Evolutionary conservation across 2,329 filamentous ascomycete genomes (phyloP).

Genomic region (Pseudogymnoascus sp.): DNA sequence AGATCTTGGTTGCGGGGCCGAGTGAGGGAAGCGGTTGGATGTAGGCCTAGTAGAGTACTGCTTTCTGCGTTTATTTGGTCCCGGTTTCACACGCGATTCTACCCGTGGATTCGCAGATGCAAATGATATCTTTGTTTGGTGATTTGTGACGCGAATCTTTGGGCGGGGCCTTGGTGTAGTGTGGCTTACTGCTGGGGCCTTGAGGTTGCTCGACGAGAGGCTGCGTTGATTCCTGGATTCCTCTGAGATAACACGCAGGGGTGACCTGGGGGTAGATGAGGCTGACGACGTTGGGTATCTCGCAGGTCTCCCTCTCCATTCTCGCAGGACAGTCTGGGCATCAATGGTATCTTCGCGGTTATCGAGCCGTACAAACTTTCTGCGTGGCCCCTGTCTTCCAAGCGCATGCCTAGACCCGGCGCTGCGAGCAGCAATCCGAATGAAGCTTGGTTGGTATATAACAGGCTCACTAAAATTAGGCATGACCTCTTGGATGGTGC

Average conservation of each 20-base stretch:
- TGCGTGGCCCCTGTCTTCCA: conserved; percentile 47
- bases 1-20: conserved; percentile 29
- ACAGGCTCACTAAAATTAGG: conserved; percentile 2
- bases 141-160: not conserved
- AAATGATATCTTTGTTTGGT: conserved; percentile 3
- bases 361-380: conserved; percentile 52
- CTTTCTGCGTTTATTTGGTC: not conserved
- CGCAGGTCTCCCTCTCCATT: conserved; percentile 45
- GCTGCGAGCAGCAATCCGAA: conserved; percentile 53
- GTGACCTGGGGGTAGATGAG: not conserved
- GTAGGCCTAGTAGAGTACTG: not conserved
- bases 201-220: not conserved
- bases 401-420: conserved; percentile 39
- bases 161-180: not conserved
- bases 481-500: conserved; percentile 8
- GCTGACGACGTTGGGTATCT: conserved; percentile 29
- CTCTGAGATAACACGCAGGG: not conserved
- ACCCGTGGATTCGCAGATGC: not conserved
- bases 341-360: conserved; percentile 54
- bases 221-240: conserved; percentile 15
- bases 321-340: conserved; percentile 41
- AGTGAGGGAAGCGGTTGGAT: not conserved
- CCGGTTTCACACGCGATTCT: not conserved
- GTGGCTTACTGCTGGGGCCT: not conserved
- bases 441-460: conserved; percentile 40